Conservation (phyloP, 192 early-diverging fungal genomes). For the Gamsiella multidivaricata region DNA sequence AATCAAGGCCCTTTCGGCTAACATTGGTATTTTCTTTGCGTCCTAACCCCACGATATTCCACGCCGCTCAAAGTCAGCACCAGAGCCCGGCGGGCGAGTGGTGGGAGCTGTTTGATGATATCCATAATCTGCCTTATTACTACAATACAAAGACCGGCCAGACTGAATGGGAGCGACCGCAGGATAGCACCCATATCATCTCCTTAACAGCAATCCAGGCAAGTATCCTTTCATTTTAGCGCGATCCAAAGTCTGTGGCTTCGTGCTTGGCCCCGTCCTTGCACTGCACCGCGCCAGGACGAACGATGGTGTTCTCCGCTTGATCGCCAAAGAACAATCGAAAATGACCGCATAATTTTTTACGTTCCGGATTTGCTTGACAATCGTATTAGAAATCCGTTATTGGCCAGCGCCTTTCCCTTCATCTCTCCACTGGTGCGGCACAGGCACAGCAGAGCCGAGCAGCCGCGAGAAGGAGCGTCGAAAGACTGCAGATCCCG, state of each 20-base stretch:
- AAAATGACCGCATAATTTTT: too few relatives aligned
- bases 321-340: too few relatives aligned
- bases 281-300: too few relatives aligned
- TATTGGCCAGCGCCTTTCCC: constrained; percentile 82
- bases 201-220: constrained; percentile 78
- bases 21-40: not conserved
- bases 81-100: constrained; percentile 86
- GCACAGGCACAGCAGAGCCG: constrained; percentile 15
- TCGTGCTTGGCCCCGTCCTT: too few relatives aligned
- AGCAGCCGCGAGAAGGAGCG: not conserved
- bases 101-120: constrained; percentile 96
- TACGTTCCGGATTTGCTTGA: too few relatives aligned
- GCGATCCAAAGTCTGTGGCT: not conserved
- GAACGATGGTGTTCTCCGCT: too few relatives aligned
- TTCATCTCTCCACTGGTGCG: constrained; percentile 44
- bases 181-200: constrained; percentile 71
- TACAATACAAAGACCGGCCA: constrained; percentile 89
- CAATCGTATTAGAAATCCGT: constrained; percentile 73
- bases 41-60: not conserved
- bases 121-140: constrained; percentile 89
- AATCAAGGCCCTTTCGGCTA: not conserved
- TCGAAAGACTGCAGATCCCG: constrained; percentile 26
- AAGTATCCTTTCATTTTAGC: constrained; percentile 21
- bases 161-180: constrained; percentile 90
- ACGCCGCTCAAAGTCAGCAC: constrained; percentile 62